These are phyloP conservation scores for Lycium barbarum DNA, from an alignment of 257 asterid genomes.

Conservation along the genomic window DNA sequence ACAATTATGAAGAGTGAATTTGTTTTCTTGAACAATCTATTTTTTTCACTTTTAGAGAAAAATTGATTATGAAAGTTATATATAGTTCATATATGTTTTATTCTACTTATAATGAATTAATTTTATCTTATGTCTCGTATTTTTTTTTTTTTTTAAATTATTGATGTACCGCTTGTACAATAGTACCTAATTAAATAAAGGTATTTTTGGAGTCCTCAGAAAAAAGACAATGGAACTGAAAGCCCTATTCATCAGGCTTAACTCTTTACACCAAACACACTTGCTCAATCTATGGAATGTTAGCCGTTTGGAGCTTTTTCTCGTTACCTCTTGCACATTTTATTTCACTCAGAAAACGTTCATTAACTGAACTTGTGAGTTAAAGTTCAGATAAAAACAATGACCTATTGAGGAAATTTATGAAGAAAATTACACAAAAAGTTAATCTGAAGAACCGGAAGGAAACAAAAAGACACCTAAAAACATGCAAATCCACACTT, in stretches of 20 bases:
- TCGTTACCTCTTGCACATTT: constrained; percentile 19
- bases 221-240: neutral
- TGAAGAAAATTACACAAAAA: neutral
- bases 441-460: neutral
- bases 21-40: too few species aligned
- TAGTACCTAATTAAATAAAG: neutral
- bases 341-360: constrained; percentile 4
- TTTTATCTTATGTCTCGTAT: too few species aligned
- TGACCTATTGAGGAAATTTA: constrained; percentile 17
- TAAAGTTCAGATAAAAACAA: constrained; percentile 23
- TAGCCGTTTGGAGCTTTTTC: constrained; percentile 25
- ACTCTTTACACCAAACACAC: constrained; percentile 15
- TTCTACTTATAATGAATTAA: too few species aligned
- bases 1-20: too few species aligned
- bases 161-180: too few species aligned
- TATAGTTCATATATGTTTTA: too few species aligned
- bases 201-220: neutral
- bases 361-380: constrained; percentile 22
- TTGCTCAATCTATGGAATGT: constrained; percentile 27
- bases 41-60: too few species aligned
- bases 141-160: too few species aligned
- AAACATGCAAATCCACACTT: neutral
- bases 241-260: neutral
- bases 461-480: constrained; percentile 16
- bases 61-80: too few species aligned